These are phyloP conservation scores for Gloeostereum incarnatum DNA, from an alignment of 768 basidiomycete species.

Conservation along the genomic window DNA sequence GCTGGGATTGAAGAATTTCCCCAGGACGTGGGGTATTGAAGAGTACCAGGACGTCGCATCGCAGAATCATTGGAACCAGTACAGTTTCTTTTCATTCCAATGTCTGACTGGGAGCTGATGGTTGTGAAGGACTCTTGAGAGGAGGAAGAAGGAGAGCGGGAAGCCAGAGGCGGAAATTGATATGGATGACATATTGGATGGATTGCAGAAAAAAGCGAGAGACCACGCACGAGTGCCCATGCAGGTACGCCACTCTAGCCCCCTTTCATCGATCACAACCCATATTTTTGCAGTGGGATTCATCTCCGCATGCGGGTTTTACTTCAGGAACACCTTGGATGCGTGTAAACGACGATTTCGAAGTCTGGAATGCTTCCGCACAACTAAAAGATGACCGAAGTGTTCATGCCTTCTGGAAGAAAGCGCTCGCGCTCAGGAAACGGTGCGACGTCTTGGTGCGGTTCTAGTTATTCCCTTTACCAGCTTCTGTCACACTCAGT, in stretches of 20 bases:
- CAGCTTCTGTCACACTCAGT: not conserved
- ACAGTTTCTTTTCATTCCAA: constrained; percentile 11
- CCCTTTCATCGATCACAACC: not conserved
- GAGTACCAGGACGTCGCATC: constrained; percentile 67
- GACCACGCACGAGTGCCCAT: constrained; percentile 68
- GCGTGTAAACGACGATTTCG: constrained; percentile 62
- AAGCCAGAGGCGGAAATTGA: constrained; percentile 39
- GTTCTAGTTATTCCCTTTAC: not conserved
- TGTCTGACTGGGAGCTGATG: constrained; percentile 22
- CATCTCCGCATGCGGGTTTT: constrained; percentile 49
- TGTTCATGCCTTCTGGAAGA: constrained; percentile 54
- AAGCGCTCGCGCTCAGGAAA: constrained; percentile 43
- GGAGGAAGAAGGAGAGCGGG: constrained; percentile 23
- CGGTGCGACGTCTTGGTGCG: constrained; percentile 43
- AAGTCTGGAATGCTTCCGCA: constrained; percentile 42
- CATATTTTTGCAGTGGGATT: constrained; percentile 40
- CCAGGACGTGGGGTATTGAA: constrained; percentile 53
- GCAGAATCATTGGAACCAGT: constrained; percentile 51
- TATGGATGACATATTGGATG: constrained; percentile 52
- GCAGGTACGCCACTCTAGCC: constrained; percentile 32
- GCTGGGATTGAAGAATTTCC: constrained; percentile 57
- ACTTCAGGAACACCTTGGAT: constrained; percentile 64
- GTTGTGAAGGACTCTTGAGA: too few species aligned
- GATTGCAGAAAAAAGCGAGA: constrained; percentile 52
- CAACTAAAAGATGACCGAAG: constrained; percentile 41